These are phyloP conservation scores for Trypanosoma avium DNA, from an alignment of 208 protist species.

Conservation along the genomic window DNA sequence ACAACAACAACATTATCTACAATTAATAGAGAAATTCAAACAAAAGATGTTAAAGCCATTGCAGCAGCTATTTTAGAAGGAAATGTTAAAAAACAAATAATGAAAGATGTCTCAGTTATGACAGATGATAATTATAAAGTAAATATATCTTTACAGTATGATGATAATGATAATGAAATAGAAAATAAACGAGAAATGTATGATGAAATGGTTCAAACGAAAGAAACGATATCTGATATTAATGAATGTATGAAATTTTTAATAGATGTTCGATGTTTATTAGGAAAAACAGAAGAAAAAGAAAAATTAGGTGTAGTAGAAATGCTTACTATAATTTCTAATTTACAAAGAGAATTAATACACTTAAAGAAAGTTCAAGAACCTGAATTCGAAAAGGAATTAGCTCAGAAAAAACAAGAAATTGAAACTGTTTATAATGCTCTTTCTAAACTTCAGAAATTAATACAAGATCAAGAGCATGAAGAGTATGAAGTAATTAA, in stretches of 20 bases:
- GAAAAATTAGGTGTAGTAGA: neutral
- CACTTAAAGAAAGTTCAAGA: constrained; percentile 34
- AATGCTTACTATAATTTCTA: neutral
- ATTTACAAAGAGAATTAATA: constrained; percentile 23
- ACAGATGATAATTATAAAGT: neutral
- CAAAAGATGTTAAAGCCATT: no score
- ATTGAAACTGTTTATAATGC: constrained; percentile 22
- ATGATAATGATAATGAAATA: neutral
- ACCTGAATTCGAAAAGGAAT: constrained; percentile 18
- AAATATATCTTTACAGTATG: neutral
- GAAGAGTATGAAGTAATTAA: no score
- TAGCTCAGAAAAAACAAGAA: constrained; percentile 20
- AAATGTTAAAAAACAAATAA: neutral
- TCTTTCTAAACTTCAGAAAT: constrained; percentile 11
- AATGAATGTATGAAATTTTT: constrained; percentile 2
- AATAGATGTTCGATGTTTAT: neutral
- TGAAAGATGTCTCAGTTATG: constrained; percentile 5
- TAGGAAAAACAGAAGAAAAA: neutral
- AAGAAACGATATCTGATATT: neutral
- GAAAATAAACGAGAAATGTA: neutral
- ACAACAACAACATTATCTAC: no score
- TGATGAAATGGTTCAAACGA: constrained; percentile 4
- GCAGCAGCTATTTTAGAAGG: neutral
- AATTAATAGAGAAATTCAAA: no score
- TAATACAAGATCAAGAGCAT: constrained; percentile 24